Evolutionary conservation across 208 protist species (phyloP).

Genomic region (Trypanosoma congolense): DNA sequence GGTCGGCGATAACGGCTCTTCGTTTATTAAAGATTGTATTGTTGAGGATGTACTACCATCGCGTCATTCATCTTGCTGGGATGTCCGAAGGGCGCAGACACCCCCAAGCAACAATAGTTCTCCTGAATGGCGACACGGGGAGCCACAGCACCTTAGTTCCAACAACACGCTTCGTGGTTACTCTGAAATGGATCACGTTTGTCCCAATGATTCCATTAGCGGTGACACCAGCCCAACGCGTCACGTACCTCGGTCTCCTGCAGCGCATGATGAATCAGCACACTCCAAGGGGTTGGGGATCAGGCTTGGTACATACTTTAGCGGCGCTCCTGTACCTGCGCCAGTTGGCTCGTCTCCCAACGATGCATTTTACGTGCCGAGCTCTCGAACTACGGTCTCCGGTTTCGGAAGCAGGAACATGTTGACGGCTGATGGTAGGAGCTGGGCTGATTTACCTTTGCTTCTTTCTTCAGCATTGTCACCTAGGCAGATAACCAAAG

Average conservation of each 20-base stretch:
- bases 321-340: constrained; percentile 8
- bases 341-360: not conserved
- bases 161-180: constrained; percentile 2
- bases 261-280: not conserved
- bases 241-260: not conserved
- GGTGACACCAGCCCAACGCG: constrained; percentile 1
- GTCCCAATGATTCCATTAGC: not conserved
- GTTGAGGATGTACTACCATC: constrained; percentile 2
- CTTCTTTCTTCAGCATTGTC: constrained; percentile 13
- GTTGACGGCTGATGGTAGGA: not conserved
- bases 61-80: constrained; percentile 1
- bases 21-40: constrained; percentile 2
- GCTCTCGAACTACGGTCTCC: not conserved
- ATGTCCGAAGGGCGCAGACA: constrained; percentile 1
- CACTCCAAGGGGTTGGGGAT: not conserved
- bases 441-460: constrained; percentile 10
- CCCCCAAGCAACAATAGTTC: not conserved
- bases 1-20: not conserved
- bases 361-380: not conserved
- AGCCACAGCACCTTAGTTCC: constrained; percentile 2
- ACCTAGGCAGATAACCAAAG: not conserved
- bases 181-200: not conserved
- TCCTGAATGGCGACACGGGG: constrained; percentile 5
- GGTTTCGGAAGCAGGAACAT: not conserved
- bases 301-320: not conserved